These are phyloP conservation scores for Hypsizygus marmoreus DNA, from an alignment of 768 basidiomycete genomes.

Conservation along the genomic window DNA sequence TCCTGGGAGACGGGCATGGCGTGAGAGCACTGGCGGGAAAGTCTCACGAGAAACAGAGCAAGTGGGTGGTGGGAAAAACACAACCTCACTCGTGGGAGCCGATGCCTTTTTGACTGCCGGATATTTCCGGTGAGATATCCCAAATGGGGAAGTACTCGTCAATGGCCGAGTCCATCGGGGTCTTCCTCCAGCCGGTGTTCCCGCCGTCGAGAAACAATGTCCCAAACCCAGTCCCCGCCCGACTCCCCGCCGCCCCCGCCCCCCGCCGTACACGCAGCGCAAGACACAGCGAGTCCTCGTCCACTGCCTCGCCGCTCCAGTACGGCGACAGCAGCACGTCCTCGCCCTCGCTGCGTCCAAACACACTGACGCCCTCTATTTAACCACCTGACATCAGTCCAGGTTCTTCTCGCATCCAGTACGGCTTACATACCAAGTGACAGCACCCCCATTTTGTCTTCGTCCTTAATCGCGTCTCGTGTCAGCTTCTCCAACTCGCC, in stretches of 20 bases:
- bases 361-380: not conserved
- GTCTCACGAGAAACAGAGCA: slow-evolving; percentile 37
- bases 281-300: slow-evolving; percentile 38
- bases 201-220: too few species aligned
- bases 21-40: slow-evolving; percentile 42
- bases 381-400: slow-evolving; percentile 28
- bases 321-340: slow-evolving; percentile 36
- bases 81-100: slow-evolving; percentile 16
- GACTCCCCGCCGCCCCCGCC: not conserved
- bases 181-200: slow-evolving; percentile 1
- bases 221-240: not conserved
- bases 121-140: slow-evolving; percentile 15
- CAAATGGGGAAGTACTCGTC: slow-evolving; percentile 19
- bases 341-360: slow-evolving; percentile 8
- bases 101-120: slow-evolving; percentile 23
- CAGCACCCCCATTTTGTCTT: slow-evolving; percentile 54
- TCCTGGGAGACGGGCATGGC: slow-evolving; percentile 47
- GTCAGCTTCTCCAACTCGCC: slow-evolving; percentile 28
- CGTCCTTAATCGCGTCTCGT: slow-evolving; percentile 37
- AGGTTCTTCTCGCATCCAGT: slow-evolving; percentile 13
- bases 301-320: slow-evolving; percentile 33
- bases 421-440: slow-evolving; percentile 38
- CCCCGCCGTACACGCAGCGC: slow-evolving; percentile 30
- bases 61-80: slow-evolving; percentile 32
- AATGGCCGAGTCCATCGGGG: slow-evolving; percentile 4